These are phyloP conservation scores for Metschnikowia colocasiae DNA, from an alignment of 805 yeast genomes.

Conservation along the genomic window DNA sequence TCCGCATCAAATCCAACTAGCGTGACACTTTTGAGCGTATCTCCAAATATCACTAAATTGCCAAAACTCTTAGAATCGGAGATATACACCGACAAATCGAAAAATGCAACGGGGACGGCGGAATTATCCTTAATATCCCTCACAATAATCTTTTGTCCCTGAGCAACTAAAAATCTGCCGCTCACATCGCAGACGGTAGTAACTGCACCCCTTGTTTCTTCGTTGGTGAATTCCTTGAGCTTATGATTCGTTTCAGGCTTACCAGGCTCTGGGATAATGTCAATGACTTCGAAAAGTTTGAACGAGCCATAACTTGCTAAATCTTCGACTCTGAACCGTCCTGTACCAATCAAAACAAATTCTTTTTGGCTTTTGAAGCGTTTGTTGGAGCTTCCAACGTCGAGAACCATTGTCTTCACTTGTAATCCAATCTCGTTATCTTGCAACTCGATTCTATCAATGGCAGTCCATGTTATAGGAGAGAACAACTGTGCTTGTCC, in stretches of 20 bases:
- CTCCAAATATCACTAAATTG: conserved; percentile 77
- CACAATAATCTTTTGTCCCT: conserved; percentile 79
- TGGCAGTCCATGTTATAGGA: conserved; percentile 70
- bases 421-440: conserved; percentile 64
- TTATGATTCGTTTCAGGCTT: conserved; percentile 79
- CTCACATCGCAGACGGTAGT: conserved; percentile 72
- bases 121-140: conserved; percentile 84
- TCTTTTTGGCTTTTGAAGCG: conserved; percentile 54
- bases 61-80: conserved; percentile 80
- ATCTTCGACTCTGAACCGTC: conserved; percentile 74
- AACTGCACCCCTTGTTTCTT: conserved; percentile 79
- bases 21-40: conserved; percentile 70
- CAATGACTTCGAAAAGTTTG: conserved; percentile 68
- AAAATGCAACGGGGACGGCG: conserved; percentile 90
- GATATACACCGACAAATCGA: conserved; percentile 78
- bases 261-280: conserved; percentile 85
- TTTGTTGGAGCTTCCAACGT: conserved; percentile 41
- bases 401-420: conserved; percentile 51
- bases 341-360: conserved; percentile 74
- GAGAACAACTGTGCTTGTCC: conserved; percentile 65
- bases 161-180: conserved; percentile 79
- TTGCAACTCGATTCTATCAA: conserved; percentile 63
- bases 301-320: conserved; percentile 74
- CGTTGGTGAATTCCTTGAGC: conserved; percentile 67
- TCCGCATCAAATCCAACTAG: conserved; percentile 91